These are phyloP conservation scores for Phytophthora brassicae DNA, from an alignment of 352 stramenopile genomes.

Conservation along the genomic window DNA sequence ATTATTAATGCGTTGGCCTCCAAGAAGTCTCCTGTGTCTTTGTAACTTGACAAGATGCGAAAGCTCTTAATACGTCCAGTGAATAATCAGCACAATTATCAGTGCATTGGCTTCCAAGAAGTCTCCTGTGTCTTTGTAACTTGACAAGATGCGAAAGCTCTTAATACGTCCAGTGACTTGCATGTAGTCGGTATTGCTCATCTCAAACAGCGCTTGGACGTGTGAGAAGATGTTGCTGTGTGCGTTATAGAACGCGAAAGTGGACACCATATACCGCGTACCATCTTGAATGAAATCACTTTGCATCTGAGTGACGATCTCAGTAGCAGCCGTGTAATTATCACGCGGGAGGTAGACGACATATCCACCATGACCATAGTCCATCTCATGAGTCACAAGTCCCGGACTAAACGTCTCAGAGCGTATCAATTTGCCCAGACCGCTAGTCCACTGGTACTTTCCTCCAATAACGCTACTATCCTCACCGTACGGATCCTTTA, in stretches of 20 bases:
- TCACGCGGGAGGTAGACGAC: slow-evolving; percentile 71
- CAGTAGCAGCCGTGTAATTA: slow-evolving; percentile 54
- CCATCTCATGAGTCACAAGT: slow-evolving; percentile 65
- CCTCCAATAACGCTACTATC: slow-evolving; percentile 28
- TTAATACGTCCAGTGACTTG: slow-evolving; percentile 66
- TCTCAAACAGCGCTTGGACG: slow-evolving; percentile 71
- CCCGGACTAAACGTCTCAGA: slow-evolving; percentile 75
- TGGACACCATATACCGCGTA: slow-evolving; percentile 61
- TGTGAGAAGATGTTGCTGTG: slow-evolving; percentile 79
- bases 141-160: slow-evolving; percentile 69
- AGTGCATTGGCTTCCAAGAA: slow-evolving; percentile 60
- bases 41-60: slow-evolving; percentile 61
- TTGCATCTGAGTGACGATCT: slow-evolving; percentile 49
- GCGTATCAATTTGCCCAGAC: slow-evolving; percentile 46
- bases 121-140: slow-evolving; percentile 42
- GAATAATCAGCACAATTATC: slow-evolving; percentile 60
- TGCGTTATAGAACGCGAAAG: slow-evolving; percentile 75
- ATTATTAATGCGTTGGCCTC: slow-evolving; percentile 62
- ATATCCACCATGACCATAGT: slow-evolving; percentile 76
- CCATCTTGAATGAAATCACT: slow-evolving; percentile 62
- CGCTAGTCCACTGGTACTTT: slow-evolving; percentile 49
- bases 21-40: slow-evolving; percentile 43
- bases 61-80: slow-evolving; percentile 73
- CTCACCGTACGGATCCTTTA: slow-evolving; percentile 55
- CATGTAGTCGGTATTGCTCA: slow-evolving; percentile 82